phyloP scores from a whole-genome alignment of 306 rosid genomes.

The Quercus engelmannii region DNA sequence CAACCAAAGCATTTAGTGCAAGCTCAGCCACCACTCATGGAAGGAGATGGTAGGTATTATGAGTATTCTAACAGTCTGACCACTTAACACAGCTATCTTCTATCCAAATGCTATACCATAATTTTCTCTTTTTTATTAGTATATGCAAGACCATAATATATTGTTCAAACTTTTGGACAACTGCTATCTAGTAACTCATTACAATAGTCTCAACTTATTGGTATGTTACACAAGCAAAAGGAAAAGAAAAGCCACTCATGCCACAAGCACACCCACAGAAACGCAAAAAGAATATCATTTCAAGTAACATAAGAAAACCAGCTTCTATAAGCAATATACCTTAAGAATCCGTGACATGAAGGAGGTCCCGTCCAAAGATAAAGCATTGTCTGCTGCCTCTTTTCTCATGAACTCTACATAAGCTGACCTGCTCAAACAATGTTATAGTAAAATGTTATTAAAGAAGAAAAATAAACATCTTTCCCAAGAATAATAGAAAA shows the following conservation, averaged over 20 bases:
- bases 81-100: no score
- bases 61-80: no score
- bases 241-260: neutral
- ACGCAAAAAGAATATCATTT: neutral
- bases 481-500: slow-evolving; percentile 1
- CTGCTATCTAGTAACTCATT: neutral
- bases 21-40: no score
- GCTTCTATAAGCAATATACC: slow-evolving; percentile 53
- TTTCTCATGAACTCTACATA: slow-evolving; percentile 89
- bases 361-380: slow-evolving; percentile 89
- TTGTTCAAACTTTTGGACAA: neutral
- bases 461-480: neutral
- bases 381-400: slow-evolving; percentile 85
- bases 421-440: slow-evolving; percentile 72
- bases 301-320: neutral
- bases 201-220: no score
- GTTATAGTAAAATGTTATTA: slow-evolving; percentile 10
- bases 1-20: no score
- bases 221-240: no score
- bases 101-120: no score
- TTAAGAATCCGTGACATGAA: slow-evolving; percentile 92
- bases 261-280: neutral
- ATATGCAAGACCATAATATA: neutral
- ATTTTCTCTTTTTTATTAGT: no score
- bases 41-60: no score